These are phyloP conservation scores for Eutrema heterophyllum DNA, from an alignment of 345 rosid genomes.

Conservation along the genomic window DNA sequence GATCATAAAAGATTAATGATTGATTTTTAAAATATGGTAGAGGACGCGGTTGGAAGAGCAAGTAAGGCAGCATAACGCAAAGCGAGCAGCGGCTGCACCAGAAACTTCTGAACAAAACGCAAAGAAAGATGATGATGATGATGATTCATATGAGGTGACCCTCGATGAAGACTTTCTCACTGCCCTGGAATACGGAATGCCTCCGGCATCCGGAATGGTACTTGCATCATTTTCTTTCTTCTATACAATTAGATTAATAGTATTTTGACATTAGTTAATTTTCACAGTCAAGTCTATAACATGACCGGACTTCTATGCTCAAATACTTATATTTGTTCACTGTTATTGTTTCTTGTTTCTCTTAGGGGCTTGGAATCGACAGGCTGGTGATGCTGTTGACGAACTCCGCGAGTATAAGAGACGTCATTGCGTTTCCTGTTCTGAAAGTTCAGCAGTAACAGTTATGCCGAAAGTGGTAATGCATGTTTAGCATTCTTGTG, in stretches of 20 bases:
- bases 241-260: neutral
- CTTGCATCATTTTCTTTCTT: neutral
- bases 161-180: slow-evolving; percentile 95
- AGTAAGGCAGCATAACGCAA: slow-evolving; percentile 82
- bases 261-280: neutral
- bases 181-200: slow-evolving; percentile 96
- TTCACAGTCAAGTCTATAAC: neutral
- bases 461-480: neutral
- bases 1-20: neutral
- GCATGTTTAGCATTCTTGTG: slow-evolving; percentile 20
- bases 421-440: slow-evolving; percentile 91
- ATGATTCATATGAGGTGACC: slow-evolving; percentile 75
- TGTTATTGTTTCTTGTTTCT: slow-evolving; percentile 3
- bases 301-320: neutral
- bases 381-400: slow-evolving; percentile 90
- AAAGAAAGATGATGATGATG: slow-evolving; percentile 58
- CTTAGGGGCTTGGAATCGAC: slow-evolving; percentile 90
- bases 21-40: slow-evolving; percentile 35
- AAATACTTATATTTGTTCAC: neutral
- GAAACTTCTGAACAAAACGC: slow-evolving; percentile 26
- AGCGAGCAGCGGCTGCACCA: slow-evolving; percentile 48
- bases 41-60: slow-evolving; percentile 90
- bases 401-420: slow-evolving; percentile 79
- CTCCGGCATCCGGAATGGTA: slow-evolving; percentile 99
- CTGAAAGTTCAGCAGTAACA: slow-evolving; percentile 62